Conservation (phyloP, 805 yeast species). For the Naumovozyma castellii region DNA sequence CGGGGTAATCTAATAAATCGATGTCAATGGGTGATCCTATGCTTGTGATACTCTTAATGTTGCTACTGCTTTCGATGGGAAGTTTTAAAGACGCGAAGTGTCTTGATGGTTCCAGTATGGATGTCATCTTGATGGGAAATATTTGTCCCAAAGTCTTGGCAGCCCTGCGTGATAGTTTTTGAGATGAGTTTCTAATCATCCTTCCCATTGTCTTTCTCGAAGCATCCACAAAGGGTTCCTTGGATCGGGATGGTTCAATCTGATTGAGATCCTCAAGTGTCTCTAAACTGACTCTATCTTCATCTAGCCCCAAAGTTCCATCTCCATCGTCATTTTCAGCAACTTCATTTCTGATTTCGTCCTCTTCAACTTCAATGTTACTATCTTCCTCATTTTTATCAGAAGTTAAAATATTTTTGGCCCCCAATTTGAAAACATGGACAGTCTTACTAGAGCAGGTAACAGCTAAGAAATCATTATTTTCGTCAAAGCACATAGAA, state of each 20-base stretch:
- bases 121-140: conserved; percentile 61
- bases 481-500: conserved; percentile 62
- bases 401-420: conserved; percentile 1
- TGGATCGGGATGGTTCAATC: background rate
- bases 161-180: conserved; percentile 61
- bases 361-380: conserved; percentile 30
- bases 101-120: conserved; percentile 76
- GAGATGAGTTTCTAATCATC: conserved; percentile 65
- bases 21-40: conserved; percentile 31
- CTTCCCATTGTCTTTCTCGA: conserved; percentile 64
- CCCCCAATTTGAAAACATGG: conserved; percentile 66
- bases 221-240: conserved; percentile 54
- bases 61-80: conserved; percentile 30
- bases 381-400: conserved; percentile 30
- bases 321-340: background rate
- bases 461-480: conserved; percentile 65
- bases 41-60: conserved; percentile 18
- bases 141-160: conserved; percentile 82
- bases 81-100: conserved; percentile 83
- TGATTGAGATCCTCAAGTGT: background rate
- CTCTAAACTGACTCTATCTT: background rate
- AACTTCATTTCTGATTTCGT: conserved; percentile 21
- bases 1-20: conserved; percentile 24
- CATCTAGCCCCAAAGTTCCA: conserved; percentile 7
- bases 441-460: conserved; percentile 83